Evolutionary conservation across 805 yeast genomes (phyloP), one percentile per base, ranked within the genome.

Genomic region (Tetrapisispora phaffii): DNA sequence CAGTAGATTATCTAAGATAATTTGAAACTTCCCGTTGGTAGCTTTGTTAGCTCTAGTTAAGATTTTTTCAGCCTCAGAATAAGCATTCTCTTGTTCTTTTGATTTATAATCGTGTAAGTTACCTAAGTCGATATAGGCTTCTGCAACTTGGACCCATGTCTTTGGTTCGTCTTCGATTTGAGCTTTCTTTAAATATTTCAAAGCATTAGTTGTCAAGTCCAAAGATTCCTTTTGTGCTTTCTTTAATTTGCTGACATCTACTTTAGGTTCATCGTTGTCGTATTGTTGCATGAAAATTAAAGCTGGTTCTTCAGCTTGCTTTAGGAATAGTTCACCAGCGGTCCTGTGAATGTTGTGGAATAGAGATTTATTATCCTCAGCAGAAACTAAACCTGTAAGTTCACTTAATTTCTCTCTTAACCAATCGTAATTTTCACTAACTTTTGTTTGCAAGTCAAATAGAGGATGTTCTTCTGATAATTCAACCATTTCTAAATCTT

Each of bases 101-200:
- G 82, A 71, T 23, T 82, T 87, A 22, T 76, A 66, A 8, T 80
- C 85, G 48, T 74, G 70, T 42, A 88, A 60, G 54, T 88, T 89
- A 15, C 89, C 96, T 52, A 85, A 66, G 15, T 83, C 76, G 31
- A 90, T 85, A 56, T 77, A 70, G 1, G 95, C 89, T 62, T 90
- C 97, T 1, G 96, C 96, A 39, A 84, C 73, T 56, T 78, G 76
- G 12, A 81, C 95, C 85, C 90, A 83, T 5, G 83, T 71, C 47
- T 80, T 82, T 0, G 95, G 94, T 34, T 82, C 86, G 39, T 80
- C 85, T 17, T 77, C 79, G 42, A 78, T 78, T 59, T 80, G 76
- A 0, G 88, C 82, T 44, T 69, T 65, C 44, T 69, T 63, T 44
- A 88, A 68, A 55, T 76, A 75, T 33, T 69, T 66, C 22, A 84